Evolutionary conservation across 1,284 basidiomycete species (phyloP), one percentile per base, ranked within the genome.

Genomic region (Rhodotorula sp.): DNA sequence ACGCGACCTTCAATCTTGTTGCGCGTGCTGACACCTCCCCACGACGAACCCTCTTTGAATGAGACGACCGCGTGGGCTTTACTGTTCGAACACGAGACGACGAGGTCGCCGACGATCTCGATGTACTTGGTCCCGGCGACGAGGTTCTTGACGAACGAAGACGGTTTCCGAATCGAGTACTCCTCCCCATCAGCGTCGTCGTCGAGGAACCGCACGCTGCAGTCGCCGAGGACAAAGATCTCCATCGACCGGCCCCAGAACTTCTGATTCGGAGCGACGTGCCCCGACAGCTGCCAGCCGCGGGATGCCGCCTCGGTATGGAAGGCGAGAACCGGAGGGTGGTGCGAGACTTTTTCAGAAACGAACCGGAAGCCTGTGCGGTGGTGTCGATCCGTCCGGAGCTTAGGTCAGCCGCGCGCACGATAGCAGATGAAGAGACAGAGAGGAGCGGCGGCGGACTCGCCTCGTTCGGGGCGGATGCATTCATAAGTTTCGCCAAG

Each of bases 111-210:
- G 84, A 80, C 92, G 88, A 81, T 78, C 72, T 94, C 92, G 51
- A 95, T 85, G 80, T 94, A 95, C 79, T 93, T 93, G 26, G 90
- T 90, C 31, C 92, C 92, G 81, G 92, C 89, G 87, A 94, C 89
- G 69, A 95, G 84, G 81, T 94, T 94, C 72, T 92, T 85, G 85
- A 94, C 89, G 81, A 93, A 94, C 2, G 90, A 91, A 2, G 91
- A 92, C 1, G 92, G 92, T 73, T 90, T 90, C 63, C 56, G 71
- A 69, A 77, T 78, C 26, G 69, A 72, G 68, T 67, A 78, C 15
- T 72, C 63, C 23, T 21, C n/a, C 1, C 7, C 14, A 4, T 21
- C 48, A 56, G 78, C 78, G 10, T 70, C 64, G 46, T 75, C 72
- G n/a, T 65, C 59, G 23, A 26, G 18, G 52, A 79, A 70, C 10